Base-by-base conservation (phyloP, 2,329 filamentous ascomycete species). In the Penicillium sp. region DNA sequence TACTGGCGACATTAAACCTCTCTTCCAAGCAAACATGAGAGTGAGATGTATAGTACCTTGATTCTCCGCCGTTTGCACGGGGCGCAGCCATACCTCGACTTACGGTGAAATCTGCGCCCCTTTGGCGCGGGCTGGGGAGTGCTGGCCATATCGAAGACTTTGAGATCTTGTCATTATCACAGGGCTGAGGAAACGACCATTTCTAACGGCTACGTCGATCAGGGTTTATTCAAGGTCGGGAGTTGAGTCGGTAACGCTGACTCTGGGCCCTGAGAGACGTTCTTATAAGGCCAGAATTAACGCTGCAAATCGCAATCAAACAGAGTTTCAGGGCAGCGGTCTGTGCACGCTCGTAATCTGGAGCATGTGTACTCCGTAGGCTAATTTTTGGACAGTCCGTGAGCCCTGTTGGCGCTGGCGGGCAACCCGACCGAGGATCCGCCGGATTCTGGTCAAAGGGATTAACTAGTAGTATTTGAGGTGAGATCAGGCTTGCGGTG, bases 1-100 rank as follows among this genome's bases (percentile, higher is more conserved):
- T 59, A 54, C 49, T 53, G 26, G 19, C 3, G 4, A 23, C 2
- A 35, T 29, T 56, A 26, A 56, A 35, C 13, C 19, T 29, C 19
- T 30, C 4, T n/a, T 45, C 17, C 31, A 51, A 21, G 9, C n/a
- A 17, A 11, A 6, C 11, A 11, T 13, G 7, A 1, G 35, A 9
- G 13, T 2, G 19, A 17, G n/a, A 15, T 19, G n/a, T 44, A 26
- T 26, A 26, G 26, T 26, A 59, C 57, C 57, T 59, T 59, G 29
- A 59, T 59, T 48, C 57, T 52, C 50, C 57, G 57, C 29, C 38
- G 49, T 50, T 59, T 59, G 9, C 57, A 59, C 30, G 50, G 50
- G 3, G 29, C 8, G 29, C 57, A 59, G 38, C 57, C 57, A 15
- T 59, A 59, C n/a, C 57, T 31, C 29, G 57, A 59, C 29, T 59